Percentiles rank a stretch among this genome's conserved stretches.
Conservation (phyloP, 495 filamentous ascomycete genomes). For the Podospora tetraspora region DNA sequence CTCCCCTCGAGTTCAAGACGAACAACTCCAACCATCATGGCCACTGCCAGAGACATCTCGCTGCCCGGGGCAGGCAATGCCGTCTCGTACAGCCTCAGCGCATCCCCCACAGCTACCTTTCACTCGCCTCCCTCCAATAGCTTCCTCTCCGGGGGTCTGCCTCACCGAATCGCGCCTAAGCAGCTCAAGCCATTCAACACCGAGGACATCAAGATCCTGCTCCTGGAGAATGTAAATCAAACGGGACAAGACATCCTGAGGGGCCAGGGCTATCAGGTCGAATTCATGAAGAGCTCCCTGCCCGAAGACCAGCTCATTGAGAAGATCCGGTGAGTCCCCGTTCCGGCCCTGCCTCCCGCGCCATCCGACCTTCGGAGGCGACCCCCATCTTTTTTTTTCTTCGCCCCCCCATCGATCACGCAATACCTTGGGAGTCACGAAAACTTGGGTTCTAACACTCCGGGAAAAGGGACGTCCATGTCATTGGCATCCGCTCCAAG, state of each 20-base stretch:
- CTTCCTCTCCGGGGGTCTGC: constrained; percentile 29
- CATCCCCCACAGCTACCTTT: constrained; percentile 56
- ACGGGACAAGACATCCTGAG: constrained; percentile 77
- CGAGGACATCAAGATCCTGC: constrained; percentile 89
- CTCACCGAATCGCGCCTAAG: constrained; percentile 47
- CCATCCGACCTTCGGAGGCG: constrained; percentile 22
- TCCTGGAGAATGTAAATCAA: constrained; percentile 94
- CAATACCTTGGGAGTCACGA: not conserved
- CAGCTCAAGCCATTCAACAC: constrained; percentile 93
- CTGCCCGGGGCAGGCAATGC: constrained; percentile 22
- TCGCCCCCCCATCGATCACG: not conserved
- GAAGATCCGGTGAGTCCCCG: constrained; percentile 74
- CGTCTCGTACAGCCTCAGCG: constrained; percentile 49
- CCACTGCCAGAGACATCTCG: constrained; percentile 39
- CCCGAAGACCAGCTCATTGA: constrained; percentile 91
- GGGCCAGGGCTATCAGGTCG: constrained; percentile 91
- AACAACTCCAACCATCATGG: constrained; percentile 28
- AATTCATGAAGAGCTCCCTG: constrained; percentile 80
- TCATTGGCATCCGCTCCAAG: constrained; percentile 97
- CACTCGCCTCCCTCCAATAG: constrained; percentile 53
- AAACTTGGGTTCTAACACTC: constrained; percentile 5
- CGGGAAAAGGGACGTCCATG: constrained; percentile 74
- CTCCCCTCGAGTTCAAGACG: not conserved
- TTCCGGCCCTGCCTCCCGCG: not conserved
- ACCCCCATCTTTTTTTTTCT: constrained; percentile 8